Evolutionary conservation across 495 filamentous ascomycete genomes (phyloP).

Genomic region (Penicillium flavigenum): DNA sequence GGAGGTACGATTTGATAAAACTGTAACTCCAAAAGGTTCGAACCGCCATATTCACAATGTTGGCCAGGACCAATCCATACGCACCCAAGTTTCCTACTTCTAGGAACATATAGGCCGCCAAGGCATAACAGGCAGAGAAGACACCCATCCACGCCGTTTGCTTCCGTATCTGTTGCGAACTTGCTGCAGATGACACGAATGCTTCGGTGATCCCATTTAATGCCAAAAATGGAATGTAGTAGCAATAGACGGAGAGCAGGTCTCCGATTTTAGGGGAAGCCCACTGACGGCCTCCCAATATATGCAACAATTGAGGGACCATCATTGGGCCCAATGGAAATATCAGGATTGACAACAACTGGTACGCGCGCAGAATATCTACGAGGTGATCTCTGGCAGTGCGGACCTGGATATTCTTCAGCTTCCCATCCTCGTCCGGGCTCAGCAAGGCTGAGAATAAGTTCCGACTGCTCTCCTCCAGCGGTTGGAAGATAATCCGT

Average conservation of each 20-base stretch:
- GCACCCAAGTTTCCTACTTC: slow-evolving; percentile 66
- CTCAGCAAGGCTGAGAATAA: slow-evolving; percentile 73
- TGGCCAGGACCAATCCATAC: slow-evolving; percentile 76
- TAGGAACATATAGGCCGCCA: slow-evolving; percentile 69
- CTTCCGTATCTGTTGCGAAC: slow-evolving; percentile 60
- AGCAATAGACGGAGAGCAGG: slow-evolving; percentile 79
- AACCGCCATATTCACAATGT: slow-evolving; percentile 80
- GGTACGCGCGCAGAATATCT: slow-evolving; percentile 42
- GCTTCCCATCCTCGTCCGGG: slow-evolving; percentile 20
- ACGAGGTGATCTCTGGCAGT: slow-evolving; percentile 36
- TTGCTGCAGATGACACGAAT: slow-evolving; percentile 84
- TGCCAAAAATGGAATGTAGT: slow-evolving; percentile 89
- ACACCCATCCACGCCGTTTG: slow-evolving; percentile 81
- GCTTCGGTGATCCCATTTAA: slow-evolving; percentile 91
- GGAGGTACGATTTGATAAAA: slow-evolving; percentile 70
- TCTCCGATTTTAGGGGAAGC: slow-evolving; percentile 57
- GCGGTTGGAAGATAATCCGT: slow-evolving; percentile 87
- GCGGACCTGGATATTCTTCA: slow-evolving; percentile 19
- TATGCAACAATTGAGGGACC: slow-evolving; percentile 64
- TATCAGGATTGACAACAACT: slow-evolving; percentile 64
- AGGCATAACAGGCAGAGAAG: slow-evolving; percentile 72
- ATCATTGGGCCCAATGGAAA: slow-evolving; percentile 68
- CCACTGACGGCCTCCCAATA: slow-evolving; percentile 77
- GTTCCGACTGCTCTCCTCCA: slow-evolving; percentile 87
- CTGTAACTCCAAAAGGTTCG: slow-evolving; percentile 74